phyloP scores from a whole-genome alignment of 2,329 filamentous ascomycete genomes.

The Microascus cirrosus region DNA sequence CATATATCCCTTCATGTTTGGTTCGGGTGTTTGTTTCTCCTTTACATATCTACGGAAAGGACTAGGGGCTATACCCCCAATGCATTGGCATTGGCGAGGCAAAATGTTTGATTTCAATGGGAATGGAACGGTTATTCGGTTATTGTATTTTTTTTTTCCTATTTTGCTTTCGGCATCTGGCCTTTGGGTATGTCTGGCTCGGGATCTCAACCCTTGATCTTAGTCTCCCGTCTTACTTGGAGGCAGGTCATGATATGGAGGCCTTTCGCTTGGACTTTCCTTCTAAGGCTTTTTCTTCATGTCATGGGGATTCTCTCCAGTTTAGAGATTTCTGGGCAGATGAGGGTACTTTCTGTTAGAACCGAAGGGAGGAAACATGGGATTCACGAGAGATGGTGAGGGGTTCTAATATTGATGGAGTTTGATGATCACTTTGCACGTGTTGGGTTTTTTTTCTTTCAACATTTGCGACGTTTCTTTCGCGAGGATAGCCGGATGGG shows the following conservation, averaged over 20 bases:
- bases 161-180: not conserved
- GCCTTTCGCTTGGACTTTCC: not conserved
- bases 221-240: not conserved
- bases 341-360: not conserved
- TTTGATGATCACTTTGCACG: slow-evolving; percentile 4
- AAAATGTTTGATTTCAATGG: not conserved
- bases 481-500: not conserved
- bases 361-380: not conserved
- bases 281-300: not conserved
- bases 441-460: not conserved
- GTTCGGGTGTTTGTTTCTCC: slow-evolving; percentile 4
- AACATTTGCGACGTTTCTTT: not conserved
- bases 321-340: not conserved
- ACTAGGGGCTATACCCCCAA: not conserved
- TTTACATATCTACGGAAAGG: not conserved
- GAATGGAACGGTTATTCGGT: not conserved
- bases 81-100: not conserved
- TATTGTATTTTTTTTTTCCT: not conserved
- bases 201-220: not conserved
- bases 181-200: not conserved
- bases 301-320: not conserved
- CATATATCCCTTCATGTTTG: not conserved
- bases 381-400: not conserved
- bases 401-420: not conserved
- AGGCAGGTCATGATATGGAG: not conserved